Evolutionary conservation across 2,329 filamentous ascomycete species (phyloP), one percentile per base, ranked within the genome.

Genomic region (Aspergillus japonicus): DNA sequence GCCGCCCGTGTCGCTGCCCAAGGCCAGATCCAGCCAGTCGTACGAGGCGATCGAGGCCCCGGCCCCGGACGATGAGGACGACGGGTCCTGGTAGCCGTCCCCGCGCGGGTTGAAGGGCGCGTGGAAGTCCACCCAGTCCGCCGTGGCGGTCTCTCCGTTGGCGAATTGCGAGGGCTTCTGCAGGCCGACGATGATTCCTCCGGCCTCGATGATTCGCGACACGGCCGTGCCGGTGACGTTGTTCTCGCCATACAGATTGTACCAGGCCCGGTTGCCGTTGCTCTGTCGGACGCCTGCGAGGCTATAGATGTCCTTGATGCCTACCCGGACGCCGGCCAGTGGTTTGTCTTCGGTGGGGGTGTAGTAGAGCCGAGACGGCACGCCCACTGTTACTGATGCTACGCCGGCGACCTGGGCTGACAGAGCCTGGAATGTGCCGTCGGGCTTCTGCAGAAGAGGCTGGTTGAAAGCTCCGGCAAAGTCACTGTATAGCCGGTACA

Each of bases 251-350:
- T 86, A 84, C 1, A 88, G 69, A 31, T 82, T 74, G 31, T 80
- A 81, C 79, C 83, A 89, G 1, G 85, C 83, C 23, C 84, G 76
- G 44, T 86, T 88, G 0, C 86, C 87, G 31, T 83, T 77, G 1
- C 79, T 79, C 0, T 83, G 87, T 12, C 80, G 79, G 0, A 87
- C 70, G 3, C 87, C 87, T 24, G 80, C 78, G 48, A 88, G 74
- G 63, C 85, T 78, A 66, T 81, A 86, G 39, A 87, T 83, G 65
- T 89, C 87, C 68, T 89, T 89, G 57, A 89, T 78, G 2, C 81
- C 86, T 1, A 89, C 69, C 16, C 87, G 79, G 3, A 87, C 80
- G 26, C 87, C 86, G 6, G 83, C 83, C 0, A 89, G 75, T 1
- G 85, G 85, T n/a, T 66, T 60, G 10, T 63, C 53, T 0, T 23